Evolutionary conservation across 441 rosid species (phyloP).

Genomic region (Metrosideros polymorpha): DNA sequence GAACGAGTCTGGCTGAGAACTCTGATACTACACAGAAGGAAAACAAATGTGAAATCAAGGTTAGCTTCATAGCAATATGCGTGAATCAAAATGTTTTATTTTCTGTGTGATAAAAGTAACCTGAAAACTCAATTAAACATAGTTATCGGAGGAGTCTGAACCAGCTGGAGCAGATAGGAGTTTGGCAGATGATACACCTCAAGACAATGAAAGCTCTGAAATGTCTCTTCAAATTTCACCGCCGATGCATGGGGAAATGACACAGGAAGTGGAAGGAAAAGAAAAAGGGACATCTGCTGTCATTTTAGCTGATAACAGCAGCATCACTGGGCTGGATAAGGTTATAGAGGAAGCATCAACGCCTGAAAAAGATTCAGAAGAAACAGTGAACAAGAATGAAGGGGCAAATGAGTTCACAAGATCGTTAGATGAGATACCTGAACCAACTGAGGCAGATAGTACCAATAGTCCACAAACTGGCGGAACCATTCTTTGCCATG

Average conservation of each 20-base stretch:
- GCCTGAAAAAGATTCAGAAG: neutral
- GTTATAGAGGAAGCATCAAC: neutral
- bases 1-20: neutral
- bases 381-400: neutral
- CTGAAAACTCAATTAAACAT: neutral
- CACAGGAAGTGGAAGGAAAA: neutral
- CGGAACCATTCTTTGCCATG: neutral
- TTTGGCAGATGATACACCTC: neutral
- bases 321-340: neutral
- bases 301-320: neutral
- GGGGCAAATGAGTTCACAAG: neutral
- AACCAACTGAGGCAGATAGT: neutral
- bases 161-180: constrained; percentile 1
- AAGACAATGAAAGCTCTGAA: constrained; percentile 3
- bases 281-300: neutral
- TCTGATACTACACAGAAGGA: neutral
- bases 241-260: neutral
- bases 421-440: neutral
- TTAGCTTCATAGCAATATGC: neutral
- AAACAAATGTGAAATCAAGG: constrained; percentile 15
- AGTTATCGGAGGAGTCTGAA: constrained; percentile 9
- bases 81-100: neutral
- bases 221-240: neutral
- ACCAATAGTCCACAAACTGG: neutral
- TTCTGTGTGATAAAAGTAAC: neutral